Conservation (phyloP, 2,329 filamentous ascomycete species). For the Conoideocrella luteorostrata region DNA sequence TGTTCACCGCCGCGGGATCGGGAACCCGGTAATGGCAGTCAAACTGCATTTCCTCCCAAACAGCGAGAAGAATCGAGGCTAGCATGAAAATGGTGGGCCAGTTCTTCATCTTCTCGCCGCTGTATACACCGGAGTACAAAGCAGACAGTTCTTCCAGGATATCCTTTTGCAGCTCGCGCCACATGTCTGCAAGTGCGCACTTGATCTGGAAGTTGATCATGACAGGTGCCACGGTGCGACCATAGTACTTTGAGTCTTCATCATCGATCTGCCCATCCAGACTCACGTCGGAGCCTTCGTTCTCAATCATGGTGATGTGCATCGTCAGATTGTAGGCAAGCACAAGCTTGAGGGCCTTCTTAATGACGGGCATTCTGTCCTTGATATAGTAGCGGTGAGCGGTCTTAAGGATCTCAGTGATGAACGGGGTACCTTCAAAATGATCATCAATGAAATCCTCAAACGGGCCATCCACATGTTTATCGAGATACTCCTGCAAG, state of each 20-base stretch:
- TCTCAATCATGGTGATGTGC: constrained; percentile 92
- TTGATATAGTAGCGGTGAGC: constrained; percentile 89
- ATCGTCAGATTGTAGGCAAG: constrained; percentile 93
- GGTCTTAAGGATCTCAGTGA: constrained; percentile 94
- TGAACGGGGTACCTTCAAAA: constrained; percentile 90
- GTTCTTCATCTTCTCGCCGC: constrained; percentile 94
- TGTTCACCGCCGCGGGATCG: constrained; percentile 75
- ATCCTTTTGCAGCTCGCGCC: constrained; percentile 94
- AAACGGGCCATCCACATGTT: constrained; percentile 87
- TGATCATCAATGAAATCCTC: constrained; percentile 93
- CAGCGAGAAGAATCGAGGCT: constrained; percentile 82
- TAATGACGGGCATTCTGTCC: constrained; percentile 81
- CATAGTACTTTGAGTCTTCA: constrained; percentile 77
- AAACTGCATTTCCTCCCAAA: constrained; percentile 99
- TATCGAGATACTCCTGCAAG: constrained; percentile 87
- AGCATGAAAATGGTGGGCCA: constrained; percentile 99
- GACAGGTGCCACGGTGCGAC: constrained; percentile 86
- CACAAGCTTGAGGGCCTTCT: constrained; percentile 91
- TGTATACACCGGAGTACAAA: constrained; percentile 96
- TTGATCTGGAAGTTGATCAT: constrained; percentile 99
- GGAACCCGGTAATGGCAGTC: constrained; percentile 94
- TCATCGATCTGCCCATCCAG: constrained; percentile 81
- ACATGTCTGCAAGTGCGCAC: constrained; percentile 94
- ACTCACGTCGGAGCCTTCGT: constrained; percentile 70
- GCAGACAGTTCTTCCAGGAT: constrained; percentile 88